A percentile compares a stretch with the other conserved stretches of the same genome.
phyloP scores from a whole-genome alignment of 2,329 filamentous ascomycete genomes.

The Didymella pinodella region DNA sequence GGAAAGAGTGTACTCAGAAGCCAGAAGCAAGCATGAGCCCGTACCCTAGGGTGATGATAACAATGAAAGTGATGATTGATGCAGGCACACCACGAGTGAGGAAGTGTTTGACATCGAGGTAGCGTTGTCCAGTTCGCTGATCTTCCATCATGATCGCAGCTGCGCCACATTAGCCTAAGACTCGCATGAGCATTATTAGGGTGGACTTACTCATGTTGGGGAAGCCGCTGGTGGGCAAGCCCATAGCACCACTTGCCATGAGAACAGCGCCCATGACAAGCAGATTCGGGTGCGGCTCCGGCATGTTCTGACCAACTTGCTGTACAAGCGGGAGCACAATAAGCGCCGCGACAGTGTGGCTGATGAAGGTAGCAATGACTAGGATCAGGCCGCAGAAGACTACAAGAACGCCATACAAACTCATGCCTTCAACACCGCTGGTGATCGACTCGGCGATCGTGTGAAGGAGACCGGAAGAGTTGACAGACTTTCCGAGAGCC shows the following conservation, averaged over 20 bases:
- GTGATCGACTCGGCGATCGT: constrained; percentile 85
- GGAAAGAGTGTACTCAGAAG: constrained; percentile 55
- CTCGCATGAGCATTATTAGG: neutral
- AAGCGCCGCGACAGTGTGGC: constrained; percentile 92
- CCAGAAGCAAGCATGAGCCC: constrained; percentile 82
- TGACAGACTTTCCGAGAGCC: constrained; percentile 91
- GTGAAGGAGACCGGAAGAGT: constrained; percentile 88
- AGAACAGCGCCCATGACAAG: constrained; percentile 93
- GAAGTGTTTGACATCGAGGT: constrained; percentile 92
- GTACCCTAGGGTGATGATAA: constrained; percentile 90
- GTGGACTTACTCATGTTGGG: constrained; percentile 94
- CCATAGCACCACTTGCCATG: constrained; percentile 99
- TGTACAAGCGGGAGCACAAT: constrained; percentile 92
- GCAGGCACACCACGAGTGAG: constrained; percentile 91
- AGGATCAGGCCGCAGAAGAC: constrained; percentile 86
- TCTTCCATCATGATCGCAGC: constrained; percentile 99
- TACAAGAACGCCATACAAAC: constrained; percentile 83
- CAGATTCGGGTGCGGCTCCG: constrained; percentile 87
- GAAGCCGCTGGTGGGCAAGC: constrained; percentile 92
- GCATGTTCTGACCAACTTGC: constrained; percentile 84
- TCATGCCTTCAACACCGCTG: constrained; percentile 74
- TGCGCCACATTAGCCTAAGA: constrained; percentile 50
- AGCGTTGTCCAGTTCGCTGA: constrained; percentile 84
- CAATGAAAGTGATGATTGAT: constrained; percentile 79
- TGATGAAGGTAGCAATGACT: constrained; percentile 96